These are phyloP conservation scores for Flueggea neowawraea DNA, from an alignment of 441 rosid genomes.

Conservation along the genomic window DNA sequence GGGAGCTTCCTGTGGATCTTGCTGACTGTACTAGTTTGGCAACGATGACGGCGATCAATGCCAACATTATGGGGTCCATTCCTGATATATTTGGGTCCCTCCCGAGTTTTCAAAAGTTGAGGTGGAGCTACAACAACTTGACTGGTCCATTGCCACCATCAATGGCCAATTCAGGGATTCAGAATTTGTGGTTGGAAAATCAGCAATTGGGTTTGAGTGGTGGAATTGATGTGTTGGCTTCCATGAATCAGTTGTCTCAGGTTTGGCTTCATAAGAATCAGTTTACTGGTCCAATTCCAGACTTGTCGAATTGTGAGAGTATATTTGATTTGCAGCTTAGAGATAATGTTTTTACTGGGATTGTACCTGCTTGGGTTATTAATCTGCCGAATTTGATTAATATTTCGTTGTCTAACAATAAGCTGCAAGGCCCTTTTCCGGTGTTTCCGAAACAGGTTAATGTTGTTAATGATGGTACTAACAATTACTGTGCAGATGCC, in stretches of 20 bases:
- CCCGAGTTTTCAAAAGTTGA: conserved; percentile 38
- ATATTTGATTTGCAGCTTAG: conserved; percentile 65
- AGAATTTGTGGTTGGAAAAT: conserved; percentile 59
- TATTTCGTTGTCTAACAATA: conserved; percentile 53
- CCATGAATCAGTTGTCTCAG: conserved; percentile 45
- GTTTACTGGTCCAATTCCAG: conserved; percentile 65
- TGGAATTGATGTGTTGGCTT: conserved; percentile 44
- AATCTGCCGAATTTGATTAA: conserved; percentile 33
- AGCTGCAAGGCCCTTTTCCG: conserved; percentile 66
- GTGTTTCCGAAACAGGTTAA: conserved; percentile 6
- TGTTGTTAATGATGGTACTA: conserved; percentile 7
- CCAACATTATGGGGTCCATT: conserved; percentile 37
- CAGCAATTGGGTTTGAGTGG: conserved; percentile 53
- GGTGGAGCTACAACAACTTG: conserved; percentile 59
- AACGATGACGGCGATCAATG: conserved; percentile 31
- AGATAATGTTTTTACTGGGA: conserved; percentile 58
- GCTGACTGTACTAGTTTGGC: conserved; percentile 30
- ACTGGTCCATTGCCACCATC: conserved; percentile 57
- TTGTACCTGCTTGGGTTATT: conserved; percentile 37
- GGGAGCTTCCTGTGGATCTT: conserved; percentile 61
- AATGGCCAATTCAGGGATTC: conserved; percentile 36
- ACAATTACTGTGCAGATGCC: conserved; percentile 6
- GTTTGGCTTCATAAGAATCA: conserved; percentile 69
- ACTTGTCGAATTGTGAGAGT: conserved; percentile 43
- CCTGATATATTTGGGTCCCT: conserved; percentile 53